A percentile compares a stretch with the other conserved stretches of the same genome.
phyloP scores from a whole-genome alignment of 176 grass and related monocot species.

The Poa pratensis region DNA sequence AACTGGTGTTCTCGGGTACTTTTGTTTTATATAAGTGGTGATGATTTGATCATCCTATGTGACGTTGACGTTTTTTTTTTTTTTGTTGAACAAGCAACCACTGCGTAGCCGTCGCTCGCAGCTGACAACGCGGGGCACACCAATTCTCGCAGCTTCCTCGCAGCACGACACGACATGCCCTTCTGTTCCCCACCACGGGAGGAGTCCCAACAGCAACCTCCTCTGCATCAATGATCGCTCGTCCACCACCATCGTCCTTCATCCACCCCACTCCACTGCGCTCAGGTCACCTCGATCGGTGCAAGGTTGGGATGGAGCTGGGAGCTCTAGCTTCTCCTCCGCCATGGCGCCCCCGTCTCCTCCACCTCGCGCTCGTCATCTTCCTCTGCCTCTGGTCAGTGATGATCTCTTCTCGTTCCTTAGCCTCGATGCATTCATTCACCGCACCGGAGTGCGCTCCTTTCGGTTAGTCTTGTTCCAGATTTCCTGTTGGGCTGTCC shows the following conservation, averaged over 20 bases:
- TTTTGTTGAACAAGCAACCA: no score
- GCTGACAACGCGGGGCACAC: background rate
- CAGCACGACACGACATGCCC: background rate
- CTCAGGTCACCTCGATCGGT: background rate
- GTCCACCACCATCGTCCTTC: no score
- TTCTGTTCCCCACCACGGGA: background rate
- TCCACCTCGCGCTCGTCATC: background rate
- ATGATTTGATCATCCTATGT: no score
- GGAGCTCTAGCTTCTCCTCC: background rate
- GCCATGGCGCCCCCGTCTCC: slow-evolving; percentile 25
- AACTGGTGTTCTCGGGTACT: no score
- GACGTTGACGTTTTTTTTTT: no score
- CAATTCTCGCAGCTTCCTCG: background rate
- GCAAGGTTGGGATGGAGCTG: background rate
- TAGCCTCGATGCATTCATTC: background rate
- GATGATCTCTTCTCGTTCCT: background rate
- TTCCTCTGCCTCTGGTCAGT: slow-evolving; percentile 41
- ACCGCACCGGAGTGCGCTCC: background rate
- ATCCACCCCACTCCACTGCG: background rate
- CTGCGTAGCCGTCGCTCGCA: no score
- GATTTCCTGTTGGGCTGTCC: background rate
- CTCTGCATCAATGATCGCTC: background rate
- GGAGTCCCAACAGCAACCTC: background rate
- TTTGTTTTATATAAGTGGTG: no score
- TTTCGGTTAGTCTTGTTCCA: background rate